Conservation (phyloP, 2,329 filamentous ascomycete species). For the Nemania diffusa region DNA sequence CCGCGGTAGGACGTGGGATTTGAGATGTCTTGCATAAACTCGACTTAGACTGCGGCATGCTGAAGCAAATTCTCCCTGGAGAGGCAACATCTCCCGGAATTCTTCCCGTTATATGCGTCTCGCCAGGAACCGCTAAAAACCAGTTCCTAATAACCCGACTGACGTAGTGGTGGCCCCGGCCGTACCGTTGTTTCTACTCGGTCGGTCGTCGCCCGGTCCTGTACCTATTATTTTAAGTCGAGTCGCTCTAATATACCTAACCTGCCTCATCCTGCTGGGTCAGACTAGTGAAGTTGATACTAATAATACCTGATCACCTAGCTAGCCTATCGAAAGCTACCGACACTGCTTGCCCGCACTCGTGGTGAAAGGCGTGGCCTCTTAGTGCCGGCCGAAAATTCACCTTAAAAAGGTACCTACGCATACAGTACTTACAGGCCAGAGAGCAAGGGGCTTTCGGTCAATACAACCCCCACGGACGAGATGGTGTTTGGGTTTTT, state of each 20-base stretch:
- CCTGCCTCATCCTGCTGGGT: neutral
- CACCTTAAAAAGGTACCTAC: neutral
- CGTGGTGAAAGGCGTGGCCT: neutral
- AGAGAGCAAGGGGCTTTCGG: neutral
- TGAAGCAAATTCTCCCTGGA: constrained; percentile 3
- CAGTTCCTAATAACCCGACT: neutral
- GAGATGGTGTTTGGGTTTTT: neutral
- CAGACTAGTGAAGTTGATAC: neutral
- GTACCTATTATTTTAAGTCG: constrained; percentile 7
- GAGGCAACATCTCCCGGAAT: constrained; percentile 16
- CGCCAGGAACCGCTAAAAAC: constrained; percentile 7
- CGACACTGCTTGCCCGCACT: neutral
- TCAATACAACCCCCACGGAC: constrained; percentile 16
- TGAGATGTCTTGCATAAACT: constrained; percentile 28
- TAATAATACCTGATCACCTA: neutral
- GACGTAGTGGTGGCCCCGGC: constrained; percentile 2
- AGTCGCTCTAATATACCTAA: neutral
- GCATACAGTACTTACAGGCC: neutral
- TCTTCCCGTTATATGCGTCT: neutral
- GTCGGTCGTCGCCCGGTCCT: constrained; percentile 9
- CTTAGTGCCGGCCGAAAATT: neutral
- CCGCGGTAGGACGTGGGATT: constrained; percentile 24
- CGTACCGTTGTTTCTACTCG: neutral
- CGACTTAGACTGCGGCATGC: constrained; percentile 12
- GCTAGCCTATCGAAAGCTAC: neutral